These are phyloP conservation scores for Globisporangium solare DNA, from an alignment of 352 stramenopile genomes.

Conservation along the genomic window DNA sequence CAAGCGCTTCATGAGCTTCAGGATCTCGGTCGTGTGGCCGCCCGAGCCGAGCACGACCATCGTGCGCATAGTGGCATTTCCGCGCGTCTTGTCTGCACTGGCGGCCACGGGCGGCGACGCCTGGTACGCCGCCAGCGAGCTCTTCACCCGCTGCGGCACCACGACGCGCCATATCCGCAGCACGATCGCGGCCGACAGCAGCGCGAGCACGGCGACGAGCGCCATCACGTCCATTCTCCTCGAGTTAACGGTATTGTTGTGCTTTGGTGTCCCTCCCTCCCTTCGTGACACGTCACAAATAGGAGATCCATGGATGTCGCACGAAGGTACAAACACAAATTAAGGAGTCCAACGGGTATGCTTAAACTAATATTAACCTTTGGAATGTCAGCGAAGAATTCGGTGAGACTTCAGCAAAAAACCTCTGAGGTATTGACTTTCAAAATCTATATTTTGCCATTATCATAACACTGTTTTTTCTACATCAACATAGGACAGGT, in stretches of 20 bases:
- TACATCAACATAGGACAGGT: too few species aligned
- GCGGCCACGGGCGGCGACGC: neutral
- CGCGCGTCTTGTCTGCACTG: neutral
- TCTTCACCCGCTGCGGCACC: constrained; percentile 11
- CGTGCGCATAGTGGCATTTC: constrained; percentile 25
- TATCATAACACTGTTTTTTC: too few species aligned
- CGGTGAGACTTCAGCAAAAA: too few species aligned
- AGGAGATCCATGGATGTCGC: too few species aligned
- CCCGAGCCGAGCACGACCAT: constrained; percentile 85
- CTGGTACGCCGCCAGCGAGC: constrained; percentile 4
- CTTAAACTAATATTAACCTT: too few species aligned
- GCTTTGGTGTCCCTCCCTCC: neutral
- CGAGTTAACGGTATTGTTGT: neutral
- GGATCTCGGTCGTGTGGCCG: constrained; percentile 95
- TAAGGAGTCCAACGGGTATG: too few species aligned
- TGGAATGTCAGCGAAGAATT: too few species aligned
- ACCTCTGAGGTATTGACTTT: too few species aligned
- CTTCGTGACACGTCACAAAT: neutral
- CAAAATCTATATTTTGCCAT: too few species aligned
- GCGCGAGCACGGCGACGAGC: constrained; percentile 7
- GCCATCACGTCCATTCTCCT: neutral
- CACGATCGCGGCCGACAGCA: constrained; percentile 6
- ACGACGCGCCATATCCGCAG: constrained; percentile 12
- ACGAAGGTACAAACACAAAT: too few species aligned
- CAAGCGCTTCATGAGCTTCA: constrained; percentile 88